A percentile compares a stretch with the other conserved stretches of the same genome.
Evolutionary conservation across 495 filamentous ascomycete species (phyloP).

Genomic region (Tirmania nivea): DNA sequence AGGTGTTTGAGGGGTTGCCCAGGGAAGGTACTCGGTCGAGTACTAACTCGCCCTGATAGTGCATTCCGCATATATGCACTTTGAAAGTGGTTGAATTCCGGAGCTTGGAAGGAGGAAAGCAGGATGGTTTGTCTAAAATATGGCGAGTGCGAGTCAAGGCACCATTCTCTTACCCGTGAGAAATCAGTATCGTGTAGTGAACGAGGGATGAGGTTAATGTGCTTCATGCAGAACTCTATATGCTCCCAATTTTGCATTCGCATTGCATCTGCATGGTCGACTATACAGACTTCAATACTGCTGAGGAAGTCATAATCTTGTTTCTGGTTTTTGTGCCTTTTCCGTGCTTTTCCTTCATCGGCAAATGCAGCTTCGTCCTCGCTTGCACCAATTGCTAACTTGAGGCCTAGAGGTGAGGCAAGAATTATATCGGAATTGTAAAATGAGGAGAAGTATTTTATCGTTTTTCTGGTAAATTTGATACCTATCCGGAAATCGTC

Average conservation of each 20-base stretch:
- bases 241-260: slow-evolving; percentile 99
- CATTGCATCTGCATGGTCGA: slow-evolving; percentile 83
- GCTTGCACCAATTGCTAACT: slow-evolving; percentile 66
- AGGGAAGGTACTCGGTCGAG: slow-evolving; percentile 44
- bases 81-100: slow-evolving; percentile 65
- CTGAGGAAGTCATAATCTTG: slow-evolving; percentile 77
- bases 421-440: slow-evolving; percentile 92
- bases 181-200: slow-evolving; percentile 77
- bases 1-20: slow-evolving; percentile 39
- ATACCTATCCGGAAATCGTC: slow-evolving; percentile 86
- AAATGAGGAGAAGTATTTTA: slow-evolving; percentile 89
- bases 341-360: neutral
- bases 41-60: slow-evolving; percentile 49
- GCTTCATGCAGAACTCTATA: slow-evolving; percentile 68
- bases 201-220: slow-evolving; percentile 75
- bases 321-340: slow-evolving; percentile 35
- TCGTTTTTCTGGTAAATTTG: slow-evolving; percentile 84
- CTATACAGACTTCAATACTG: slow-evolving; percentile 70
- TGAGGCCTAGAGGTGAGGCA: slow-evolving; percentile 67
- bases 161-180: slow-evolving; percentile 73
- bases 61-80: slow-evolving; percentile 51
- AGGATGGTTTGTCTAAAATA: slow-evolving; percentile 68
- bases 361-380: slow-evolving; percentile 22
- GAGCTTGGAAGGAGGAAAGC: slow-evolving; percentile 61
- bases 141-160: slow-evolving; percentile 63